These are phyloP conservation scores for Rhipidocladum racemiflorum DNA, from an alignment of 176 grass and related monocot species.

Conservation along the genomic window DNA sequence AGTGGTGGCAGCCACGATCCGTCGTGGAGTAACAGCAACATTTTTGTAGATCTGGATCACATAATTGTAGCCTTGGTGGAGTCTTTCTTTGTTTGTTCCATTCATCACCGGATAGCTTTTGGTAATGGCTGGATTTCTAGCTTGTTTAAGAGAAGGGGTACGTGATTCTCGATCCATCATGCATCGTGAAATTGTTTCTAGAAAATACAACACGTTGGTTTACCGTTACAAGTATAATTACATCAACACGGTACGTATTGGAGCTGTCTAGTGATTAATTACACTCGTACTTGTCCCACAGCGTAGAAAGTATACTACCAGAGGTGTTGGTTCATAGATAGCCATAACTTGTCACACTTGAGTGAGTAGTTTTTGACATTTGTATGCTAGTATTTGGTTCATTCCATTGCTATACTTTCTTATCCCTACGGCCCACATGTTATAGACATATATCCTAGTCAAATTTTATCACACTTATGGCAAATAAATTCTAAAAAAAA, in stretches of 20 bases:
- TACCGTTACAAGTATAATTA: not conserved
- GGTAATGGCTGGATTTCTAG: not conserved
- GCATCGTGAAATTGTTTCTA: not conserved
- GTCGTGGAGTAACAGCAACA: not conserved
- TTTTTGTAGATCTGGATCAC: conserved; percentile 26
- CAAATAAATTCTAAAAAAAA: too few relatives aligned
- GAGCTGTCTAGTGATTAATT: not conserved
- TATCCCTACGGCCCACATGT: too few relatives aligned
- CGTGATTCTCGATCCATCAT: not conserved
- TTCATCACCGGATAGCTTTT: not conserved
- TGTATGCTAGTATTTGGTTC: too few relatives aligned
- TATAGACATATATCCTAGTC: too few relatives aligned
- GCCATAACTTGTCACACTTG: too few relatives aligned
- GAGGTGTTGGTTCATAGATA: too few relatives aligned
- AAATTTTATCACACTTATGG: too few relatives aligned
- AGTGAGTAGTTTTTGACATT: too few relatives aligned
- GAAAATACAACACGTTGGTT: not conserved
- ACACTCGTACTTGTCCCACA: not conserved
- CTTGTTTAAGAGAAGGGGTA: conserved; percentile 7
- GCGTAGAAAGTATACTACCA: not conserved
- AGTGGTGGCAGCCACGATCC: not conserved
- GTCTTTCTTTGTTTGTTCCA: not conserved
- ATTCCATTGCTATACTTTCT: too few relatives aligned
- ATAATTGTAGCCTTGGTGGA: not conserved
- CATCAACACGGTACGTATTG: not conserved